Evolutionary conservation across 768 basidiomycete species (phyloP), one percentile per base, ranked within the genome.

Genomic region (Solioccasus polychromus): DNA sequence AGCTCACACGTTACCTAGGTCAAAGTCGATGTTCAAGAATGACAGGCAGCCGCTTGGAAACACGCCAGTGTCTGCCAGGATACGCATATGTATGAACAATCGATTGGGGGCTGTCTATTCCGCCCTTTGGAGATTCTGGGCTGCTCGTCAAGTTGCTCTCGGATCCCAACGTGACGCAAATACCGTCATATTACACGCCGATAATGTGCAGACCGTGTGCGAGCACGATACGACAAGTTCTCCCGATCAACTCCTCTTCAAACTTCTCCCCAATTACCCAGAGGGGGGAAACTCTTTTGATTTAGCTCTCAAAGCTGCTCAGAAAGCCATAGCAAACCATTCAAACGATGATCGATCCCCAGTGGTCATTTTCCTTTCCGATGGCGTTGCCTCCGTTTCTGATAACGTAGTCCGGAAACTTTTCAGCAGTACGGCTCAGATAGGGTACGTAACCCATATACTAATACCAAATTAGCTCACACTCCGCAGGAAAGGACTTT

Each of bases 31-130:
- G 82, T 5, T 6, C 2, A 5, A 0, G 2, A 15, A 1, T 0
- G 80, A 81, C 51, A 68, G 59, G 6, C 51, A 29, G 0, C 82
- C 80, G 0, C 63, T 74, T 1, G 43, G 47, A 0, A 60, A 58
- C 26, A 69, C 76, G 0, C 70, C 75, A 3, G 66, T 52, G 1
- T 62, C 59, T 0, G 36, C 42, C 9, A 52, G 50, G 26, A 35
- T 42, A 11, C 23, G 12, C 14, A 18, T 3, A 5, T 7, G 28
- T 25, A 18, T 42, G 40, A 60, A 76, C 41, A 75, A 83, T 55
- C 64, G 82, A n/a, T 67, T 80, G 8, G 81, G 81, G 1, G 78
- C 80, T 0, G 81, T 80, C 3, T 76, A 74, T 25, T 71, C 77
- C 4, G 70, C 80, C 1, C 51, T 83, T 5, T 59, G 78, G 45